A percentile compares a stretch with the other conserved stretches of the same genome.
These are phyloP conservation scores for Vaucheria bursata DNA, from an alignment of 352 stramenopile species.

Conservation along the genomic window DNA sequence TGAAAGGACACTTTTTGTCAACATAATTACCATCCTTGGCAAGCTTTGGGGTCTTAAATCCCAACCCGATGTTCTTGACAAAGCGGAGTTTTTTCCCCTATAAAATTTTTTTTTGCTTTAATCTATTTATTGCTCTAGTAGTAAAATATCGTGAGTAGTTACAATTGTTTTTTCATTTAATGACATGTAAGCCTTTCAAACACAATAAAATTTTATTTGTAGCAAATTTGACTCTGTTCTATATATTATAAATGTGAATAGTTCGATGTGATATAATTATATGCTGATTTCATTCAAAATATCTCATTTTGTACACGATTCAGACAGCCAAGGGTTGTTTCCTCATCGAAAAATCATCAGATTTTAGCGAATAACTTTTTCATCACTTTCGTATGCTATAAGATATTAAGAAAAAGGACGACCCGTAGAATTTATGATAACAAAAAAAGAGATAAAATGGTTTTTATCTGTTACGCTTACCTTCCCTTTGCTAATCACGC, in stretches of 20 bases:
- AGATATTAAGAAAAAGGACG: background rate
- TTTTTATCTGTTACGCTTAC: constrained; percentile 2
- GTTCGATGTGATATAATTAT: background rate
- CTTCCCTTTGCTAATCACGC: constrained; percentile 52
- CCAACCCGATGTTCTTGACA: constrained; percentile 92
- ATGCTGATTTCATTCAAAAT: background rate
- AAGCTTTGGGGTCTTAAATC: constrained; percentile 95
- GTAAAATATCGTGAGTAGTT: background rate
- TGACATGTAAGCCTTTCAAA: background rate
- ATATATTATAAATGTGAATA: background rate
- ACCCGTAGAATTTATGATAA: background rate
- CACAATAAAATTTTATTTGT: too few species aligned
- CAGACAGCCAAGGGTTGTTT: constrained; percentile 16
- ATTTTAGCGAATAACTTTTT: constrained; percentile 47
- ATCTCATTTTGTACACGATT: background rate
- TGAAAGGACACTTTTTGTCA: constrained; percentile 99
- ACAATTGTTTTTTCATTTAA: background rate
- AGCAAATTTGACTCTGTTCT: background rate
- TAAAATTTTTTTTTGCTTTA: background rate
- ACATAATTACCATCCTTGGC: constrained; percentile 91
- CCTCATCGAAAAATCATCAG: constrained; percentile 7
- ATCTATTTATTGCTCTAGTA: background rate
- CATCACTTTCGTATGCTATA: constrained; percentile 18
- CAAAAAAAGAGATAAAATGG: background rate
- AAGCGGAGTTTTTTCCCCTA: constrained; percentile 75